Base-by-base conservation (phyloP, 257 asterid species). In the Cinchona pubescens region DNA sequence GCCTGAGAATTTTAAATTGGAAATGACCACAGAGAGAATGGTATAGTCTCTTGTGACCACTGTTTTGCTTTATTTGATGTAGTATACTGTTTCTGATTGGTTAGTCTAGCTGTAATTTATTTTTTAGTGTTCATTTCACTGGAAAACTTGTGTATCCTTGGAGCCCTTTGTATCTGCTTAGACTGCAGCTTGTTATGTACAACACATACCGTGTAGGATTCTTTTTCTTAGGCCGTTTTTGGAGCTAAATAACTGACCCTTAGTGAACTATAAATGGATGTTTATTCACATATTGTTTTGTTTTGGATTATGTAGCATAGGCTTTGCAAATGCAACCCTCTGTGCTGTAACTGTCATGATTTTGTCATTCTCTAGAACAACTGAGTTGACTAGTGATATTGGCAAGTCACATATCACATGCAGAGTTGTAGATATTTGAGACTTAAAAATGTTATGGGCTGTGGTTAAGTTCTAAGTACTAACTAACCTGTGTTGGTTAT, bases 1-100 rank as follows among this genome's bases (percentile, higher is more conserved):
- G 85, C 89, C 69, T 89, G 82, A 85, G 74, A 56, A 67, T 71
- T 56, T n/a, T 38, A 15, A 59, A 66, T 66, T 60, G 68, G 67
- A 29, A 71, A 61, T 40, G 70, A 32, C 71, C 45, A 46, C 72
- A 65, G 45, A 46, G 40, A 74, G 73, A 68, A 46, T 64, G 73
- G 77, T 81, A 46, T 29, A 56, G 12, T 48, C 35, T 56, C n/a
- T 37, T 18, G 27, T 30, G 34, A 29, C 29, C 14, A 19, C 69
- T 25, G 23, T 49, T 13, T 30, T 63, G 45, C 48, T 3, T 68
- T 66, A 60, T 73, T 75, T 69, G 73, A 21, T 73, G 85, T 81
- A 73, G 70, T 74, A 55, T 71, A 63, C 55, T 49, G 35, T 30
- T 30, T 56, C 19, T 67, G 53, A 8, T 46, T 43, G 77, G 56